A percentile compares a stretch with the other conserved stretches of the same genome.
phyloP scores from a whole-genome alignment of 2,329 filamentous ascomycete genomes.

The Plectosphaerella cucumerina region DNA sequence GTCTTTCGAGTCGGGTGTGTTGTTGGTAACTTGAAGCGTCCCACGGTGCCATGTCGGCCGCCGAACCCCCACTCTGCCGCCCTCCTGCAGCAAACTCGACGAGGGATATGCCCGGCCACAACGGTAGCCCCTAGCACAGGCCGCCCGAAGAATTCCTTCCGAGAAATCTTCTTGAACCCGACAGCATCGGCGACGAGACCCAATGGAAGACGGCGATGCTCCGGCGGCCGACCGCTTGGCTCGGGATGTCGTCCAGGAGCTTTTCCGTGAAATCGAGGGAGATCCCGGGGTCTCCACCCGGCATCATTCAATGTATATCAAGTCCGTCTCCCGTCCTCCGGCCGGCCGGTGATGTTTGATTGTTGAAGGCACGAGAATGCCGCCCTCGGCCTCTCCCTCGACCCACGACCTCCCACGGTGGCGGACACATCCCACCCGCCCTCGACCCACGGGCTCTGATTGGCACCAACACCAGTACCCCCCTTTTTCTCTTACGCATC shows the following conservation, averaged over 20 bases:
- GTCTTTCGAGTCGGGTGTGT: too few species aligned
- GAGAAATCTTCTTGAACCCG: slow-evolving; percentile 2
- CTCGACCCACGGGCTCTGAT: background rate
- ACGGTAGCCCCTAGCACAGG: too few species aligned
- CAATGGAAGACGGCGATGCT: slow-evolving; percentile 1
- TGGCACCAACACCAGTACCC: background rate
- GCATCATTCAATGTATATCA: background rate
- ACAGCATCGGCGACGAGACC: background rate
- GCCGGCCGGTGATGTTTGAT: background rate
- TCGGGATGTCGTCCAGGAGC: background rate
- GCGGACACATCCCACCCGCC: background rate
- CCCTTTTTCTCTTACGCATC: slow-evolving; percentile 5
- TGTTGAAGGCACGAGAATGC: too few species aligned
- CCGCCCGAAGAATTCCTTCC: slow-evolving; percentile 4
- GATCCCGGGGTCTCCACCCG: background rate
- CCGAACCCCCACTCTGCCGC: too few species aligned
- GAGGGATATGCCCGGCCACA: too few species aligned
- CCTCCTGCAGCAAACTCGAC: too few species aligned
- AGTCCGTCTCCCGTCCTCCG: background rate
- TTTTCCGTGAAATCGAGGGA: background rate
- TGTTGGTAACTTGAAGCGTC: too few species aligned
- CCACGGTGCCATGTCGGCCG: too few species aligned
- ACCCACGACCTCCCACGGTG: background rate
- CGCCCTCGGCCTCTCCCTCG: background rate
- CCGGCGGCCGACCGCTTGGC: slow-evolving; percentile 2